Percentiles rank a stretch among this genome's conserved stretches.
Conservation (phyloP, 352 stramenopile genomes). For the Globisporangium barbulae region DNA sequence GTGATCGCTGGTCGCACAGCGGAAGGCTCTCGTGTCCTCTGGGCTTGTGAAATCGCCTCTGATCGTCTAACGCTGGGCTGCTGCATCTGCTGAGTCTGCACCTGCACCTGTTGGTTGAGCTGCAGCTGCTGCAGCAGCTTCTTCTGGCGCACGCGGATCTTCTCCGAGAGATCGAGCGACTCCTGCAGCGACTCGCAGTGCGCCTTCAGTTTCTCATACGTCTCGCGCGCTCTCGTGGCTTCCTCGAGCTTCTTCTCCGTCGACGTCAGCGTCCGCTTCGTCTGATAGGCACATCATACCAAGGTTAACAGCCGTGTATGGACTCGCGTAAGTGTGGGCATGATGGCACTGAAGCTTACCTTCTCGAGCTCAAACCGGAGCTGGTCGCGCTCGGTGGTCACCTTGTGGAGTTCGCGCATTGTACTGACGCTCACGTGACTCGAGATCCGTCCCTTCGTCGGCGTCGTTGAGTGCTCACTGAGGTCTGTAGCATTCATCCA, state of each 20-base stretch:
- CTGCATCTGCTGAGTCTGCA: constrained; percentile 1
- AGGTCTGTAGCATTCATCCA: constrained; percentile 1
- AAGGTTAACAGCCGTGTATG: background rate
- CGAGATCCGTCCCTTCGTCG: constrained; percentile 11
- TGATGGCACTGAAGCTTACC: constrained; percentile 17
- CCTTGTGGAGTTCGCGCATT: constrained; percentile 55
- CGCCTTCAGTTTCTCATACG: constrained; percentile 65
- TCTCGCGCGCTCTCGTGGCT: constrained; percentile 41
- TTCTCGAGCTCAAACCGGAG: constrained; percentile 73
- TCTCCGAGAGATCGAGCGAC: constrained; percentile 77
- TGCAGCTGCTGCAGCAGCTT: constrained; percentile 72
- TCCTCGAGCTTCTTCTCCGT: constrained; percentile 54
- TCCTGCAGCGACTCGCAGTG: constrained; percentile 78
- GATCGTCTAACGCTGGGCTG: background rate
- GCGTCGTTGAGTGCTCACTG: constrained; percentile 24
- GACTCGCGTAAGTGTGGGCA: background rate
- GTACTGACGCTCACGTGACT: constrained; percentile 25
- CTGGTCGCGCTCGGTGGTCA: constrained; percentile 72
- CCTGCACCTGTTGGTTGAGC: constrained; percentile 22
- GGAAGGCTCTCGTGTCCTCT: background rate
- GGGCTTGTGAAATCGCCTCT: background rate
- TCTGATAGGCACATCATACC: constrained; percentile 16
- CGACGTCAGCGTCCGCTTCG: constrained; percentile 33
- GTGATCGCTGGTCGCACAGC: background rate
- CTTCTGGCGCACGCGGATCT: constrained; percentile 74